Percentiles rank a stretch among this genome's conserved stretches.
Conservation (phyloP, 2,329 filamentous ascomycete genomes). For the Pseudofabraea citricarpa region DNA sequence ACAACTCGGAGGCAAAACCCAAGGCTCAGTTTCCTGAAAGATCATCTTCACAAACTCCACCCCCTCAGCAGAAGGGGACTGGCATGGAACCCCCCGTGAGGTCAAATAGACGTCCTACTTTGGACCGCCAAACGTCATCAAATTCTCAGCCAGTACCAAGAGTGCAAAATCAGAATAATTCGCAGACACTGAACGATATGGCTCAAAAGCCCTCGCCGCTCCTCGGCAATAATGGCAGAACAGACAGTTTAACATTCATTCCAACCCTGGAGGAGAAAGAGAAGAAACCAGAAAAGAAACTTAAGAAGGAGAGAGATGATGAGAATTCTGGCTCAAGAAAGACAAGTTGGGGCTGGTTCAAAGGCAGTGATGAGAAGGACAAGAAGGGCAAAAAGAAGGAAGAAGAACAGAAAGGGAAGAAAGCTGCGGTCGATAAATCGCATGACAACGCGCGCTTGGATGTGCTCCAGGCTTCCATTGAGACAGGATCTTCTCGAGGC, state of each 20-base stretch:
- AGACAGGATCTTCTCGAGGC: slow-evolving; percentile 55
- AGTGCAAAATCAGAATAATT: slow-evolving; percentile 7
- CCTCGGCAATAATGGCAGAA: slow-evolving; percentile 65
- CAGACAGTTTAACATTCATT: slow-evolving; percentile 75
- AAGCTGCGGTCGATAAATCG: slow-evolving; percentile 55
- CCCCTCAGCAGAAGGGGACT: slow-evolving; percentile 19
- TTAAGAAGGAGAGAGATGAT: slow-evolving; percentile 65
- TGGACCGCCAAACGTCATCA: slow-evolving; percentile 27
- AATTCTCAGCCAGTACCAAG: slow-evolving; percentile 18
- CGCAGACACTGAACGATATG: slow-evolving; percentile 49
- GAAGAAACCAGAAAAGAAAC: slow-evolving; percentile 68
- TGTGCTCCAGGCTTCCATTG: slow-evolving; percentile 81
- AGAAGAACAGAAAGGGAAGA: slow-evolving; percentile 54
- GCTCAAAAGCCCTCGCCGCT: slow-evolving; percentile 62
- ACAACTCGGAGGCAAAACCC: slow-evolving; percentile 11
- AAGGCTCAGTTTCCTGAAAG: slow-evolving; percentile 43
- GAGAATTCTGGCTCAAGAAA: slow-evolving; percentile 61
- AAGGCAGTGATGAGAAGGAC: slow-evolving; percentile 69
- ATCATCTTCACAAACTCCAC: slow-evolving; percentile 47
- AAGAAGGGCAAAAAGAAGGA: slow-evolving; percentile 63
- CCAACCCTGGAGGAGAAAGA: slow-evolving; percentile 77
- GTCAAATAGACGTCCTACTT: slow-evolving; percentile 36
- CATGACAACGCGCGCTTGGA: slow-evolving; percentile 83
- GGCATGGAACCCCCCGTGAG: slow-evolving; percentile 43
- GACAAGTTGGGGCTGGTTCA: slow-evolving; percentile 82